Conservation (phyloP, 1,284 basidiomycete species). For the Ustilago trichophora region DNA sequence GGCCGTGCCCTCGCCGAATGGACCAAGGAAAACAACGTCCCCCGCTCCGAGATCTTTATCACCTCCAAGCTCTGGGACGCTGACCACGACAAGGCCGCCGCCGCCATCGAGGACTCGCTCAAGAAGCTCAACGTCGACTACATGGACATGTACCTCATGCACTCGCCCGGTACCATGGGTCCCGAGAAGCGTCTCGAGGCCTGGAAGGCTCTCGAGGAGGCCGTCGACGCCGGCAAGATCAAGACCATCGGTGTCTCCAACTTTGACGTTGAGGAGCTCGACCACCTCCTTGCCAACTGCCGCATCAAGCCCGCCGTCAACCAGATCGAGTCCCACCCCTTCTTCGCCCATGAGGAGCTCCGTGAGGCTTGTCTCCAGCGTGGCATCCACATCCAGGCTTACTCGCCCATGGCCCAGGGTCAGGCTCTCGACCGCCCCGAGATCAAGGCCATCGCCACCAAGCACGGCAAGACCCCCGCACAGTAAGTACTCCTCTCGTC, state of each 20-base stretch:
- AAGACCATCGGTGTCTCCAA: conserved; percentile 65
- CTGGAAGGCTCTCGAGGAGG: conserved; percentile 65
- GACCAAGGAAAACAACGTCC: conserved; percentile 54
- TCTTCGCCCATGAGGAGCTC: conserved; percentile 65
- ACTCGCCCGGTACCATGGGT: conserved; percentile 64
- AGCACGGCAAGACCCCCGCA: conserved; percentile 65
- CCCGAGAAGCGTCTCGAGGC: conserved; percentile 58
- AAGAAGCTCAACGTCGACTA: conserved; percentile 64
- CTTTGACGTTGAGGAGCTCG: conserved; percentile 65
- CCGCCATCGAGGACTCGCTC: conserved; percentile 64
- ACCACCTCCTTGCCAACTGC: conserved; percentile 59
- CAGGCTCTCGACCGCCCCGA: conserved; percentile 62
- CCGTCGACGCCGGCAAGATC: conserved; percentile 65
- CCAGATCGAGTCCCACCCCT: conserved; percentile 66
- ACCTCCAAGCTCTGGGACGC: conserved; percentile 66
- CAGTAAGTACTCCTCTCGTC: conserved; percentile 21
- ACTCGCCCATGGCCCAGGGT: conserved; percentile 66
- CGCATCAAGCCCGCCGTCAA: conserved; percentile 66
- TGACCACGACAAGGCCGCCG: conserved; percentile 62
- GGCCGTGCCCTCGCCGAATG: conserved; percentile 64
- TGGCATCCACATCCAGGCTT: conserved; percentile 64
- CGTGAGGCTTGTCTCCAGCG: conserved; percentile 60
- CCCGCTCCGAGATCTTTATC: conserved; percentile 66
- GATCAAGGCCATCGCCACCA: conserved; percentile 62
- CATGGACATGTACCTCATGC: conserved; percentile 65